These are phyloP conservation scores for Vitis hybrid DNA, from an alignment of 177 flowering plant genomes.

Conservation along the genomic window DNA sequence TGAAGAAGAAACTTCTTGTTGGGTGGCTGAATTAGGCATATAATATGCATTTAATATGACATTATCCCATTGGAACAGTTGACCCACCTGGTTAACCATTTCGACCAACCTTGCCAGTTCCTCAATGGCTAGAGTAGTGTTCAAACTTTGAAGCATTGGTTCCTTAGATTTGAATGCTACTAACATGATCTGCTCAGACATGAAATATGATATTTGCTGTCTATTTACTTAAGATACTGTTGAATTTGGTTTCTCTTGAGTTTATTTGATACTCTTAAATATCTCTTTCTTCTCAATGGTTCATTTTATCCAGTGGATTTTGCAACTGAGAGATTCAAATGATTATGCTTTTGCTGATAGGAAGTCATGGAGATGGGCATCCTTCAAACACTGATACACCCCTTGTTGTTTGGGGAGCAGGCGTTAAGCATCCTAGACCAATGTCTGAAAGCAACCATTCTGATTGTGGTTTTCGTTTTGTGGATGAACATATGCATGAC, in stretches of 20 bases:
- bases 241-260: not conserved
- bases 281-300: not conserved
- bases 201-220: too few species aligned
- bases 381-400: constrained; percentile 95
- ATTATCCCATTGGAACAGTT: not conserved
- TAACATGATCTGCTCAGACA: not conserved
- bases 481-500: constrained; percentile 90
- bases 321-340: constrained; percentile 20
- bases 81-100: not conserved
- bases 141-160: not conserved
- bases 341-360: constrained; percentile 37
- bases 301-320: not conserved
- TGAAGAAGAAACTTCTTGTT: too few species aligned
- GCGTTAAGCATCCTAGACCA: constrained; percentile 60
- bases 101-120: not conserved
- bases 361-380: constrained; percentile 99
- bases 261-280: not conserved
- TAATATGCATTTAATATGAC: not conserved
- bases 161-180: not conserved
- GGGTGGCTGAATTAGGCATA: too few species aligned
- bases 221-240: not conserved
- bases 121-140: not conserved
- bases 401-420: constrained; percentile 98
- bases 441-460: constrained; percentile 33
- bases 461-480: constrained; percentile 56